phyloP scores from a whole-genome alignment of 1,139 yeast genomes.

The Geotrichum restrictum region DNA sequence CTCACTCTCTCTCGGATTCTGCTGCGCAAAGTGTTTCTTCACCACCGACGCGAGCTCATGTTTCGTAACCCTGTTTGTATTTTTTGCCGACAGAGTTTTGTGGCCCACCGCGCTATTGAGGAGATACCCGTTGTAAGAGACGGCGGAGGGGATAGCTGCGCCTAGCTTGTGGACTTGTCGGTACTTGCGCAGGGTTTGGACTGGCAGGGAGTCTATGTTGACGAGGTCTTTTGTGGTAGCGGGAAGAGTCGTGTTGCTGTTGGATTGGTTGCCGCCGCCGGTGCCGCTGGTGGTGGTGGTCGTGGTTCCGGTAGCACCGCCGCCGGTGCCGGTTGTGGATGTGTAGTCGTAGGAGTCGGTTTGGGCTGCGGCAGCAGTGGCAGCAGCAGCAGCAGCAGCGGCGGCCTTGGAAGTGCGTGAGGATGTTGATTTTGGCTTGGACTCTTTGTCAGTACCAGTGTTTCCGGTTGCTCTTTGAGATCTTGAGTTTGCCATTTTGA shows the following conservation, averaged over 20 bases:
- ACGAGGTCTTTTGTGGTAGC: slow-evolving; percentile 29
- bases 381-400: slow-evolving; percentile 8
- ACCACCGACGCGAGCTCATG: slow-evolving; percentile 53
- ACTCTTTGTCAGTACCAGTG: slow-evolving; percentile 8
- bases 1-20: slow-evolving; percentile 71
- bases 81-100: slow-evolving; percentile 51
- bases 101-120: slow-evolving; percentile 62
- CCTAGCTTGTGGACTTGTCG: slow-evolving; percentile 47
- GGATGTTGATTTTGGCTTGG: slow-evolving; percentile 12
- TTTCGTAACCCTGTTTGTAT: slow-evolving; percentile 48
- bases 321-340: not conserved
- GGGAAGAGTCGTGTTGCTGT: too few species aligned
- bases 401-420: slow-evolving; percentile 2
- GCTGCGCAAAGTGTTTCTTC: slow-evolving; percentile 58
- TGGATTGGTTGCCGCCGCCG: too few species aligned
- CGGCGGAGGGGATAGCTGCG: slow-evolving; percentile 45
- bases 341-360: slow-evolving; percentile 10
- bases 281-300: too few species aligned
- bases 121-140: slow-evolving; percentile 57
- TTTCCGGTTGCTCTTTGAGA: not conserved
- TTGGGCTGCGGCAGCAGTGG: slow-evolving; percentile 19
- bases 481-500: slow-evolving; percentile 11
- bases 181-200: slow-evolving; percentile 55
- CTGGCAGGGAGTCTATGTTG: slow-evolving; percentile 58
- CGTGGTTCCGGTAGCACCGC: not conserved